phyloP scores from a whole-genome alignment of 129 eudicot species.

The Lactuca sativa region DNA sequence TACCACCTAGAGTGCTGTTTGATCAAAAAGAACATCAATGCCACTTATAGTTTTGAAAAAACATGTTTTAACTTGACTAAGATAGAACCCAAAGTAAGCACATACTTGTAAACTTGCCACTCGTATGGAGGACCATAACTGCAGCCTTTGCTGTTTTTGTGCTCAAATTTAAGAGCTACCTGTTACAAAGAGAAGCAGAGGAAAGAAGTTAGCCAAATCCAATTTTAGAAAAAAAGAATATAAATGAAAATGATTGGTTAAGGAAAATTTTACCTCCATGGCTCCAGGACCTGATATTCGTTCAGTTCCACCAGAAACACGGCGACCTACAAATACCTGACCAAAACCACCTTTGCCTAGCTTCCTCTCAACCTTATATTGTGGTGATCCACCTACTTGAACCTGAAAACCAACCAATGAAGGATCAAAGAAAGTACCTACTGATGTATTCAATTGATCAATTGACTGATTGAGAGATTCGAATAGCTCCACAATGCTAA shows the following conservation, averaged over 20 bases:
- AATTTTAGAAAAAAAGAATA: slow-evolving; percentile 2
- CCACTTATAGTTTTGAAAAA: background rate
- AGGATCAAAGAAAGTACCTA: slow-evolving; percentile 5
- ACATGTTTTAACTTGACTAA: background rate
- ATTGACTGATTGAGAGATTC: background rate
- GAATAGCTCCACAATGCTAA: too few species aligned
- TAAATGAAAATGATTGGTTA: slow-evolving; percentile 7
- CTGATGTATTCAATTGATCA: slow-evolving; percentile 4
- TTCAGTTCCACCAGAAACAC: slow-evolving; percentile 65
- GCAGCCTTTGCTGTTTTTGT: slow-evolving; percentile 83
- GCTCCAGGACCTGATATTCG: slow-evolving; percentile 64
- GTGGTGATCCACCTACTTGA: slow-evolving; percentile 84
- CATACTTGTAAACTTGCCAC: slow-evolving; percentile 96
- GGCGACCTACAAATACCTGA: slow-evolving; percentile 87
- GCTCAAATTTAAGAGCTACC: slow-evolving; percentile 94
- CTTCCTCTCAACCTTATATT: slow-evolving; percentile 75
- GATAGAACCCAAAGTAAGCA: background rate
- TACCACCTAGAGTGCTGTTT: slow-evolving; percentile 80
- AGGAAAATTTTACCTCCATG: slow-evolving; percentile 46
- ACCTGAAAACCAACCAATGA: slow-evolving; percentile 44
- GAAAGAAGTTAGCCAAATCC: slow-evolving; percentile 1
- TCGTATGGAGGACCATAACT: slow-evolving; percentile 88
- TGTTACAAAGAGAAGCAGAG: slow-evolving; percentile 30
- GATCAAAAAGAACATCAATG: slow-evolving; percentile 12
- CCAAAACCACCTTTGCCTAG: slow-evolving; percentile 91